Evolutionary conservation across 805 yeast genomes (phyloP).

Genomic region (Cyberlindnera mrakii): DNA sequence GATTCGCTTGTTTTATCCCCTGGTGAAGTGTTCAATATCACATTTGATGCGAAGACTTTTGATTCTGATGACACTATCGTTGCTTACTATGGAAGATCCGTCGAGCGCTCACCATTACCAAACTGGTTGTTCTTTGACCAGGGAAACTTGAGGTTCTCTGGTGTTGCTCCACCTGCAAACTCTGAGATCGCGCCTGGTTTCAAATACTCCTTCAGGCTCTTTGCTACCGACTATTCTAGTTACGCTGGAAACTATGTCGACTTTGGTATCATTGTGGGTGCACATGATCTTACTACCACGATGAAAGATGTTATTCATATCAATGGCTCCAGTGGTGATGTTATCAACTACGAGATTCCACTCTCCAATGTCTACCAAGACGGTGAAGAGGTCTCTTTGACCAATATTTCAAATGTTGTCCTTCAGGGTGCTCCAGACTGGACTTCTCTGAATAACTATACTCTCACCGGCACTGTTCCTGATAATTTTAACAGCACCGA

Average conservation of each 20-base stretch:
- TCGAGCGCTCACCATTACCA: constrained; percentile 83
- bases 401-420: constrained; percentile 49
- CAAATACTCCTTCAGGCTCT: constrained; percentile 59
- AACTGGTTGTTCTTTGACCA: constrained; percentile 77
- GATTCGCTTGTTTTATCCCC: constrained; percentile 71
- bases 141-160: constrained; percentile 60
- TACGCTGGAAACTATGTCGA: constrained; percentile 63
- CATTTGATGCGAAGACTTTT: constrained; percentile 61
- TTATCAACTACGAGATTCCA: constrained; percentile 55
- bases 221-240: constrained; percentile 76
- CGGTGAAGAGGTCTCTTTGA: constrained; percentile 37
- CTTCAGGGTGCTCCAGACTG: constrained; percentile 54
- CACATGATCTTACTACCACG: constrained; percentile 72
- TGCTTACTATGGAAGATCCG: constrained; percentile 76
- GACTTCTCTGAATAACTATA: constrained; percentile 39
- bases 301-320: constrained; percentile 48
- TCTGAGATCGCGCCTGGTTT: constrained; percentile 86
- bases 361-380: constrained; percentile 60
- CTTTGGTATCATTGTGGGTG: constrained; percentile 79
- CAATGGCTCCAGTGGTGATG: constrained; percentile 61
- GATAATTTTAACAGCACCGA: constrained; percentile 28
- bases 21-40: constrained; percentile 56
- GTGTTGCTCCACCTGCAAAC: constrained; percentile 83
- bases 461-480: constrained; percentile 55
- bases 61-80: constrained; percentile 44